phyloP scores from a whole-genome alignment of 2,329 filamentous ascomycete genomes.

The Aspergillus bombycis region DNA sequence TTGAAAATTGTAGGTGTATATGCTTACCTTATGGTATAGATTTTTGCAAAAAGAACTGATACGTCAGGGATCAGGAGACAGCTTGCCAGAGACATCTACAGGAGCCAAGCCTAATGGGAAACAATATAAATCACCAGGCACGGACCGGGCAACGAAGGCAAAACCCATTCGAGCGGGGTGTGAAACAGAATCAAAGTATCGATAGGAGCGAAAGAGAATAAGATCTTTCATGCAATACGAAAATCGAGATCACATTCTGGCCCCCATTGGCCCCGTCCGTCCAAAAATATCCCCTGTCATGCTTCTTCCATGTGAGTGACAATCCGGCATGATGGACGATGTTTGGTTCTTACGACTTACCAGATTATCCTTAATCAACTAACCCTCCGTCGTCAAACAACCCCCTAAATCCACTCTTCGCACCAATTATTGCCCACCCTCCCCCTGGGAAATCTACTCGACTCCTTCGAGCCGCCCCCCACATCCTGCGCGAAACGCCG shows the following conservation, averaged over 20 bases:
- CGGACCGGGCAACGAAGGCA: slow-evolving; percentile 3
- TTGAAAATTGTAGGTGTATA: neutral
- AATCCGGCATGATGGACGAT: neutral
- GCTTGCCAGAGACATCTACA: neutral
- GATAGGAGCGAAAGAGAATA: too few relatives aligned
- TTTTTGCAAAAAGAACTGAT: neutral
- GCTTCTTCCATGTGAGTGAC: neutral
- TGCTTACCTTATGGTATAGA: neutral
- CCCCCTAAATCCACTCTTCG: slow-evolving; percentile 7
- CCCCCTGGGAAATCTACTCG: neutral
- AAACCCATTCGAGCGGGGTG: neutral
- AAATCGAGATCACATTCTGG: neutral
- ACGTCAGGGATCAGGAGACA: slow-evolving; percentile 1
- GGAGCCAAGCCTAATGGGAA: neutral
- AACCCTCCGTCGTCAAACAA: neutral
- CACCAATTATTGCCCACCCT: slow-evolving; percentile 1
- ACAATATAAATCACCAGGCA: neutral
- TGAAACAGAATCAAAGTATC: neutral
- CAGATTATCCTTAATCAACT: slow-evolving; percentile 5
- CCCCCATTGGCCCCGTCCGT: neutral
- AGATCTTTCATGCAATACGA: neutral
- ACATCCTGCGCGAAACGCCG: slow-evolving; percentile 2
- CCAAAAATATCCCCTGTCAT: slow-evolving; percentile 2
- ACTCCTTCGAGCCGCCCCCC: neutral
- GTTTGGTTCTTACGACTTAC: neutral